Base-by-base conservation (phyloP, 2,329 filamentous ascomycete genomes). In the Orbilia oligospora region DNA sequence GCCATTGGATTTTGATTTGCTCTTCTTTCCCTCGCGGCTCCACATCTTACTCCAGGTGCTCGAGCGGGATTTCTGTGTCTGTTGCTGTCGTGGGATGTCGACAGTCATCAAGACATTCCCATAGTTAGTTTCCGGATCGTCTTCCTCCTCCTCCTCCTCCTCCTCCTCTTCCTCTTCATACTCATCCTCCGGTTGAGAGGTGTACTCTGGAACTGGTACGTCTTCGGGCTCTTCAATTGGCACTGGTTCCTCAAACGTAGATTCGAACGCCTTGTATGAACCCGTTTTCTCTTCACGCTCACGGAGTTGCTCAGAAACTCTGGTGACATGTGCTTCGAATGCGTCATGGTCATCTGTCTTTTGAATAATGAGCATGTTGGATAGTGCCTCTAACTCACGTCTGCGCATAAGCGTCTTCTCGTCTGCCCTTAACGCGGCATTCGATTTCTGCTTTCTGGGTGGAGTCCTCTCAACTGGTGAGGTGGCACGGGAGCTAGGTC, bases 11-110 rank as follows among this genome's bases (percentile, higher is more conserved):
- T 73, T 70, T 14, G 66, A 22, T 38, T 71, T 77, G 20, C 20
- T 61, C 27, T 65, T 71, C 55, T 79, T 79, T 24, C 70, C 70
- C 24, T 79, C 70, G 46, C 76, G 53, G 46, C 76, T 73, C 76
- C 76, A 79, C 76, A 79, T 79, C 30, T 79, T 79, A 46, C 76
- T 79, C 76, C 76, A 79, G 20, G 68, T 69, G 75, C 68, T 72
- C 14, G 61, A 48, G 38, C 65, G 76, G 30, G 61, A 36, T 64
- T 73, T 72, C 33, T 71, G 66, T n/a, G 56, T 41, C n/a, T 56
- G 33, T 24, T 53, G 67, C 36, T 76, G 65, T 14, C 65, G 63
- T 24, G 70, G 76, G 30, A 72, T 48, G 9, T 56, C 76, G n/a
- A 79, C 76, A 8, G 68, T 71, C 53, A 79, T 72, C 10, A 78